phyloP scores from a whole-genome alignment of 1,139 yeast species.

The Blastobotrys indianensis region DNA sequence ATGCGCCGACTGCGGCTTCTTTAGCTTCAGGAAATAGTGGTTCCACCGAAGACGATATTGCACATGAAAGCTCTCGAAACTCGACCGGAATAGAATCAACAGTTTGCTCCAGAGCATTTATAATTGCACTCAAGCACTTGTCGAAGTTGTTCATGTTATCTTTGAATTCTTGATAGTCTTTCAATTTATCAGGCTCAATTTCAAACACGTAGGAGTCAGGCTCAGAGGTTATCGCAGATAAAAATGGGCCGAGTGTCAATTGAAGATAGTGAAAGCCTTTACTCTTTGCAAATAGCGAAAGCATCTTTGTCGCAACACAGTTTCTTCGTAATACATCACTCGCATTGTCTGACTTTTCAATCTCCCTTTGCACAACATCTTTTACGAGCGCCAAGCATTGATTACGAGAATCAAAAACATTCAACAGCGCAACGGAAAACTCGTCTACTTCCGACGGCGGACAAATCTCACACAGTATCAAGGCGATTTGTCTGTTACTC shows the following conservation, averaged over 20 bases:
- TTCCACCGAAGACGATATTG: slow-evolving; percentile 53
- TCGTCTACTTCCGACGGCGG: slow-evolving; percentile 69
- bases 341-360: slow-evolving; percentile 52
- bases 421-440: slow-evolving; percentile 63
- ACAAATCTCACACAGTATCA: slow-evolving; percentile 36
- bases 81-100: slow-evolving; percentile 53
- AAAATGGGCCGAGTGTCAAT: slow-evolving; percentile 49
- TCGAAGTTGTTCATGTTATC: slow-evolving; percentile 49
- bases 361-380: slow-evolving; percentile 57
- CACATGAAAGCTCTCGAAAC: slow-evolving; percentile 56
- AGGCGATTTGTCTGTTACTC: slow-evolving; percentile 19
- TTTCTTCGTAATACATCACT: slow-evolving; percentile 74
- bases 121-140: slow-evolving; percentile 48
- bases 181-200: slow-evolving; percentile 35
- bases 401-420: slow-evolving; percentile 51
- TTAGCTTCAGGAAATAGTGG: slow-evolving; percentile 53
- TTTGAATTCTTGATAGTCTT: slow-evolving; percentile 36
- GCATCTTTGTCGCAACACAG: slow-evolving; percentile 72
- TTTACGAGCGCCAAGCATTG: slow-evolving; percentile 52
- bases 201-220: slow-evolving; percentile 65
- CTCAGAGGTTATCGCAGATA: slow-evolving; percentile 45
- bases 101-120: slow-evolving; percentile 51
- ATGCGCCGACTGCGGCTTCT: slow-evolving; percentile 69
- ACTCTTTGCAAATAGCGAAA: slow-evolving; percentile 63
- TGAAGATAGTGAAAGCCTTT: slow-evolving; percentile 58